Percentiles rank a stretch among this genome's conserved stretches.
Evolutionary conservation across 78 protist genomes (phyloP).

Genomic region (Chrysochromulina parva): DNA sequence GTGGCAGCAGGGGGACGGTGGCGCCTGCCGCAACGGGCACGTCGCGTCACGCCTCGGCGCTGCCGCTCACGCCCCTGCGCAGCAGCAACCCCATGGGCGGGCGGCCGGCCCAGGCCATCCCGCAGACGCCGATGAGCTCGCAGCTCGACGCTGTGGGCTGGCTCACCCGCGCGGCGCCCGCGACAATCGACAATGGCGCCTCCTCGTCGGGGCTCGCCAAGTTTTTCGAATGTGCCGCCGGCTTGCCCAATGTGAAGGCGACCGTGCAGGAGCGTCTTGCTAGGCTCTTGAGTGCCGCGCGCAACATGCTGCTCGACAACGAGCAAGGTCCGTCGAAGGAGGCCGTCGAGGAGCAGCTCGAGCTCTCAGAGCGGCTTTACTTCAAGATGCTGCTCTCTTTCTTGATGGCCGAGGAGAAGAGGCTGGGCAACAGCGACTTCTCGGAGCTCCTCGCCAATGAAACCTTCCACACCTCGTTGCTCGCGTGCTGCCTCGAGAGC

Average conservation of each 20-base stretch:
- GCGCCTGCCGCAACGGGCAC: not conserved
- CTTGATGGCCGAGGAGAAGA: not conserved
- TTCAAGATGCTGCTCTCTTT: not conserved
- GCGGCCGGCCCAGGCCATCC: not conserved
- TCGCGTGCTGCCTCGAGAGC: constrained; percentile 1
- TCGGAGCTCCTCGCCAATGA: not conserved
- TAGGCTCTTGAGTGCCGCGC: not conserved
- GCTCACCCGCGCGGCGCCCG: not conserved
- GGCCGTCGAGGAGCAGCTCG: not conserved
- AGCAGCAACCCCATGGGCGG: not conserved
- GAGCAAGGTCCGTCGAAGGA: not conserved
- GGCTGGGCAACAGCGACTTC: not conserved
- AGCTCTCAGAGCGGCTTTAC: not conserved
- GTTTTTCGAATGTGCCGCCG: not conserved
- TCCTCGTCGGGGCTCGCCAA: not conserved
- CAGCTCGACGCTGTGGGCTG: not conserved
- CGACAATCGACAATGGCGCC: no score
- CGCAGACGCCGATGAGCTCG: not conserved
- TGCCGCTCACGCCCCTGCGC: not conserved
- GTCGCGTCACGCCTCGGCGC: not conserved
- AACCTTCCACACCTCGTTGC: not conserved
- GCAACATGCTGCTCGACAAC: not conserved
- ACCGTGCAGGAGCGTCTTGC: not conserved
- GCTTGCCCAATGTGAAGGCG: not conserved
- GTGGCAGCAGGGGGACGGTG: no score